These are phyloP conservation scores for Cutaneotrichosporon daszewskae DNA, from an alignment of 1,284 basidiomycete species.

Conservation along the genomic window DNA sequence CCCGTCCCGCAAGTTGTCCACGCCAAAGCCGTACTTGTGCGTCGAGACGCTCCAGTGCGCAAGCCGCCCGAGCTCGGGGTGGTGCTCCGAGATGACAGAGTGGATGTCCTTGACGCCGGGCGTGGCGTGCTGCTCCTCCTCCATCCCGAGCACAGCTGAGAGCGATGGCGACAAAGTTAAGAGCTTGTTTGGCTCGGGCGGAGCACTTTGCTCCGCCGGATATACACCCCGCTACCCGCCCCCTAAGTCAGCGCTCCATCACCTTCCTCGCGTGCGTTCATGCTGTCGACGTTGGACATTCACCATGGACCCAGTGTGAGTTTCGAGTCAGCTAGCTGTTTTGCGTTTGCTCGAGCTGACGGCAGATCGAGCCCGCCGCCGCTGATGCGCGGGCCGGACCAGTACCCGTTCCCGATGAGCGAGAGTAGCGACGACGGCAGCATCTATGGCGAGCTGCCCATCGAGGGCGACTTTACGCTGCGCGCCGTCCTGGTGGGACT, in stretches of 20 bases:
- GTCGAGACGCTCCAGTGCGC: conserved; percentile 97
- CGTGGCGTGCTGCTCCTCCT: neutral
- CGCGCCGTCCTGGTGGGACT: conserved; percentile 45
- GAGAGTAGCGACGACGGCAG: conserved; percentile 22
- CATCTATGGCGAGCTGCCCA: conserved; percentile 16
- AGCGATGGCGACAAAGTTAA: neutral
- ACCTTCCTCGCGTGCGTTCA: no score
- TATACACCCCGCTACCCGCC: no score
- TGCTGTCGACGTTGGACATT: no score
- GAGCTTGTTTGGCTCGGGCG: neutral
- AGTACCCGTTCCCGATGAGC: no score
- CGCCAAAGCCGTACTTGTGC: conserved; percentile 92
- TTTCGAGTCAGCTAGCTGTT: no score
- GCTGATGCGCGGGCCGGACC: conserved; percentile 11
- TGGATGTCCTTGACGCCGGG: neutral
- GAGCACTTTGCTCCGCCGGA: no score
- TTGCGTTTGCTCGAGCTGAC: neutral
- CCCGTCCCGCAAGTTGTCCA: conserved; percentile 80
- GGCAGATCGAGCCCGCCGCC: conserved; percentile 21
- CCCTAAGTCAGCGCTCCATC: no score
- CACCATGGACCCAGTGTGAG: conserved; percentile 19
- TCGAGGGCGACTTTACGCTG: conserved; percentile 40
- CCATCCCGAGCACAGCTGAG: neutral
- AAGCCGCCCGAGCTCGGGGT: conserved; percentile 50
- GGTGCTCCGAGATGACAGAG: neutral